A percentile compares a stretch with the other conserved stretches of the same genome.
Conservation (phyloP, 2,329 filamentous ascomycete genomes). For the Trichoderma aggressivum region DNA sequence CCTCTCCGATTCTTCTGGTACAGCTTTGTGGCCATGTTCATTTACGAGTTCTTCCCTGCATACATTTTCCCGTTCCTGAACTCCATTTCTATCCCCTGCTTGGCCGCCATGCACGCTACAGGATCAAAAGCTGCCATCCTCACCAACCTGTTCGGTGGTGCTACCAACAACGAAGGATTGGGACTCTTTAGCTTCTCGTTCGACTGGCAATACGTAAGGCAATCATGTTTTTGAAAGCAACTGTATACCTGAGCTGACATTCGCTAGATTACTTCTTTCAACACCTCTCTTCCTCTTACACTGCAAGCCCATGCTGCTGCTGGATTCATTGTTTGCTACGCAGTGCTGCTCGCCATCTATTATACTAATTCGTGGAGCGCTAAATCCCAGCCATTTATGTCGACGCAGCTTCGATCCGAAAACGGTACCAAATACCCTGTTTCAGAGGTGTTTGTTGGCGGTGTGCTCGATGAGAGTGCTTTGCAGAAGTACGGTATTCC, state of each 20-base stretch:
- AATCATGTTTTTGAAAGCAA: background rate
- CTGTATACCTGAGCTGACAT: background rate
- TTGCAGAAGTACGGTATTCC: slow-evolving; percentile 45
- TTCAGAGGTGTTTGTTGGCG: slow-evolving; percentile 38
- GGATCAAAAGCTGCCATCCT: slow-evolving; percentile 42
- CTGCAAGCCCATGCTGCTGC: slow-evolving; percentile 46
- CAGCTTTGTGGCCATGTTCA: slow-evolving; percentile 44
- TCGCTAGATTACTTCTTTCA: slow-evolving; percentile 46
- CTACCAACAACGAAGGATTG: slow-evolving; percentile 50
- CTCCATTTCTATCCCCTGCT: slow-evolving; percentile 51
- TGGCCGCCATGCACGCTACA: slow-evolving; percentile 50
- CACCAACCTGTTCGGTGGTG: slow-evolving; percentile 50
- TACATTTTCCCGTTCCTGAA: slow-evolving; percentile 56
- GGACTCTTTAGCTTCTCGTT: slow-evolving; percentile 48
- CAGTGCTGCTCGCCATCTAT: slow-evolving; percentile 50
- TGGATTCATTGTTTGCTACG: slow-evolving; percentile 48
- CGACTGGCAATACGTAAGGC: slow-evolving; percentile 48
- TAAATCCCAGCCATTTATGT: slow-evolving; percentile 52
- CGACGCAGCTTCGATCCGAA: slow-evolving; percentile 41
- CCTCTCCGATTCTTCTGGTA: slow-evolving; percentile 53
- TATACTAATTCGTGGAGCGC: slow-evolving; percentile 48
- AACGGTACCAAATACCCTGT: slow-evolving; percentile 42
- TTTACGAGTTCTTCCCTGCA: slow-evolving; percentile 52
- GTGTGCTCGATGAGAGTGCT: slow-evolving; percentile 40
- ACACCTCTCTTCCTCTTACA: slow-evolving; percentile 50